Percentiles rank a stretch among this genome's conserved stretches.
Conservation (phyloP, 2,329 filamentous ascomycete species). For the Gaeumannomyces tritici region DNA sequence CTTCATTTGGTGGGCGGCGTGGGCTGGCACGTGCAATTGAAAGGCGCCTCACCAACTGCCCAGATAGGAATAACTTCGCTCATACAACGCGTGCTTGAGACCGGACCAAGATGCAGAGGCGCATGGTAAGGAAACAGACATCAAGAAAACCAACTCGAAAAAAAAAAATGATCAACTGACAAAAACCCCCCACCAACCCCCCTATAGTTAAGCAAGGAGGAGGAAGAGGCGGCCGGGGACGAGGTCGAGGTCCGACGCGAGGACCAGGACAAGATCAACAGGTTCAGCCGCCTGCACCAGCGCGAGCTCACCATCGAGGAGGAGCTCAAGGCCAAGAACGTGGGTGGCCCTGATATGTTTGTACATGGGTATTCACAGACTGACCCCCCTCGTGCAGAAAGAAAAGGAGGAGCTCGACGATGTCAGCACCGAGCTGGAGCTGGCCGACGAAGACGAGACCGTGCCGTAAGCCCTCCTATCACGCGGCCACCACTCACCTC, state of each 20-base stretch:
- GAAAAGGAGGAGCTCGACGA: constrained; percentile 98
- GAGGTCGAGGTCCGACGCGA: constrained; percentile 92
- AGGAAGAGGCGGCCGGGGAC: constrained; percentile 68
- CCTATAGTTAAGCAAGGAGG: constrained; percentile 78
- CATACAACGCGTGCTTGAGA: too few species aligned
- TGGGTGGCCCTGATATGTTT: constrained; percentile 23
- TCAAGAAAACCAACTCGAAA: neutral
- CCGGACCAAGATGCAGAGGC: constrained; percentile 39
- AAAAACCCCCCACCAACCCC: constrained; percentile 8
- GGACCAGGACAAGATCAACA: constrained; percentile 98
- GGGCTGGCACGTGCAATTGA: too few species aligned
- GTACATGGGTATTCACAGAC: neutral
- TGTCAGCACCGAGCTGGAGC: constrained; percentile 79
- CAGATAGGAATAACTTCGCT: too few species aligned
- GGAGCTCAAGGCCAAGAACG: constrained; percentile 69
- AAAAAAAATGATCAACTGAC: neutral
- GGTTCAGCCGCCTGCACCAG: constrained; percentile 89
- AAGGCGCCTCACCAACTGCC: too few species aligned
- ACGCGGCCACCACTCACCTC: too few species aligned
- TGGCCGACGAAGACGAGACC: constrained; percentile 89
- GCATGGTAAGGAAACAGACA: constrained; percentile 40
- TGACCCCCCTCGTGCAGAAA: constrained; percentile 49
- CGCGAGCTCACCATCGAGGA: constrained; percentile 72
- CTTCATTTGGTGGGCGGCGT: too few species aligned
- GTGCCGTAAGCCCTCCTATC: constrained; percentile 58